These are phyloP conservation scores for Urtica urens DNA, from an alignment of 306 rosid species.

Conservation along the genomic window DNA sequence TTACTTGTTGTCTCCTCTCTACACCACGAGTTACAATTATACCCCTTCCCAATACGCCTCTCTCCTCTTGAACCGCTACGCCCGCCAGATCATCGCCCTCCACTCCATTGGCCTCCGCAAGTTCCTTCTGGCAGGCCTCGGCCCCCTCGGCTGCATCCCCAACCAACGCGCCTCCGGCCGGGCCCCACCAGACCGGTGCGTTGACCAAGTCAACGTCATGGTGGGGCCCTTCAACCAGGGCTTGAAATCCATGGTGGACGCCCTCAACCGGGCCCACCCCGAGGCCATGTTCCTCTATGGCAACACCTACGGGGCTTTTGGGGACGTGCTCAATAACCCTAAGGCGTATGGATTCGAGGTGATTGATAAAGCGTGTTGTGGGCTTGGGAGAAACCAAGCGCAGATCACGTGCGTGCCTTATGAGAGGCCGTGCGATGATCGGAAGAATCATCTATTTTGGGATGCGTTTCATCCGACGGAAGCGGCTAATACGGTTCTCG, in stretches of 20 bases:
- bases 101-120: slow-evolving; percentile 46
- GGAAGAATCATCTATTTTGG: slow-evolving; percentile 52
- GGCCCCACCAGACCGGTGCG: slow-evolving; percentile 46
- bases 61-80: slow-evolving; percentile 46
- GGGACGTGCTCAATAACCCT: slow-evolving; percentile 69
- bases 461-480: slow-evolving; percentile 82
- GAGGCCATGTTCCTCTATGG: slow-evolving; percentile 42
- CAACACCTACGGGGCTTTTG: slow-evolving; percentile 41
- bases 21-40: slow-evolving; percentile 31
- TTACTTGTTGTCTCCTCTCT: slow-evolving; percentile 43
- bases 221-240: slow-evolving; percentile 52
- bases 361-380: slow-evolving; percentile 69
- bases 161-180: slow-evolving; percentile 32
- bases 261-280: slow-evolving; percentile 34
- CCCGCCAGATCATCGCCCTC: slow-evolving; percentile 41
- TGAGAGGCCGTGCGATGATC: slow-evolving; percentile 34
- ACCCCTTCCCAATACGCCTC: slow-evolving; percentile 38
- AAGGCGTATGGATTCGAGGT: slow-evolving; percentile 40
- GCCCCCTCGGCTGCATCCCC: slow-evolving; percentile 83
- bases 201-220: slow-evolving; percentile 49
- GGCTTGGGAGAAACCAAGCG: slow-evolving; percentile 40
- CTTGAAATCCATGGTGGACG: slow-evolving; percentile 39
- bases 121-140: slow-evolving; percentile 52
- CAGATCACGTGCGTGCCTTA: slow-evolving; percentile 58
- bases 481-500: slow-evolving; percentile 42